Evolutionary conservation across 495 filamentous ascomycete species (phyloP).

Genomic region (Hypoxylon rickii): DNA sequence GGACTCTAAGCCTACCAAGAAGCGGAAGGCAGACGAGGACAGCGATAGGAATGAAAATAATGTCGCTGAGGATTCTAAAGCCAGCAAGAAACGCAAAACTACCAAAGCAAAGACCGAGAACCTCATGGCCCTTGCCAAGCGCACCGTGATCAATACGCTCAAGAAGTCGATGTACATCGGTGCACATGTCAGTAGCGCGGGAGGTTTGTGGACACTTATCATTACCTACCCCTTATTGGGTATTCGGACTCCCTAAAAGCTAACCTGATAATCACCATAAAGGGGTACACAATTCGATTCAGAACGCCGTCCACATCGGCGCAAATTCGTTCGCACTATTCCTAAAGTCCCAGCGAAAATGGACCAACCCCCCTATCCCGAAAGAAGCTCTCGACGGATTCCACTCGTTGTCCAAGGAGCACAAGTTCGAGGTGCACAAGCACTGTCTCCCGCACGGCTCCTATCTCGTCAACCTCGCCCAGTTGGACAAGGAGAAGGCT

Average conservation of each 20-base stretch:
- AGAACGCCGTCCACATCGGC: slow-evolving; percentile 79
- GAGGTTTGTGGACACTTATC: slow-evolving; percentile 58
- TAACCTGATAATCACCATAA: slow-evolving; percentile 13
- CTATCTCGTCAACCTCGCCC: slow-evolving; percentile 94
- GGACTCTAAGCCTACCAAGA: slow-evolving; percentile 30
- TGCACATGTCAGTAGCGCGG: slow-evolving; percentile 87
- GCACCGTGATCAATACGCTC: slow-evolving; percentile 64
- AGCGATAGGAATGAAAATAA: slow-evolving; percentile 34
- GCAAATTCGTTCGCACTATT: slow-evolving; percentile 94
- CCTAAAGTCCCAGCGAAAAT: slow-evolving; percentile 93
- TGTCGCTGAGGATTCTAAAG: slow-evolving; percentile 35
- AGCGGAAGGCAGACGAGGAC: slow-evolving; percentile 44
- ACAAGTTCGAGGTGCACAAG: slow-evolving; percentile 71
- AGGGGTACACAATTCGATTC: slow-evolving; percentile 88
- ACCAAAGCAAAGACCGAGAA: slow-evolving; percentile 49
- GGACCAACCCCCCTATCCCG: slow-evolving; percentile 80
- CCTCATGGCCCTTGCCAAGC: slow-evolving; percentile 66
- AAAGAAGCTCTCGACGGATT: slow-evolving; percentile 70
- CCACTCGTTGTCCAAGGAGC: slow-evolving; percentile 63
- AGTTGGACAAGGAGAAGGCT: slow-evolving; percentile 75
- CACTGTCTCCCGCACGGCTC: slow-evolving; percentile 90
- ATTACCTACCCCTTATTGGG: neutral
- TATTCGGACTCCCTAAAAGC: neutral
- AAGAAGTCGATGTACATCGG: slow-evolving; percentile 79
- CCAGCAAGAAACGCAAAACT: slow-evolving; percentile 55